Conservation (phyloP, 2,329 filamentous ascomycete species). For the Microcyclosporella mali region DNA sequence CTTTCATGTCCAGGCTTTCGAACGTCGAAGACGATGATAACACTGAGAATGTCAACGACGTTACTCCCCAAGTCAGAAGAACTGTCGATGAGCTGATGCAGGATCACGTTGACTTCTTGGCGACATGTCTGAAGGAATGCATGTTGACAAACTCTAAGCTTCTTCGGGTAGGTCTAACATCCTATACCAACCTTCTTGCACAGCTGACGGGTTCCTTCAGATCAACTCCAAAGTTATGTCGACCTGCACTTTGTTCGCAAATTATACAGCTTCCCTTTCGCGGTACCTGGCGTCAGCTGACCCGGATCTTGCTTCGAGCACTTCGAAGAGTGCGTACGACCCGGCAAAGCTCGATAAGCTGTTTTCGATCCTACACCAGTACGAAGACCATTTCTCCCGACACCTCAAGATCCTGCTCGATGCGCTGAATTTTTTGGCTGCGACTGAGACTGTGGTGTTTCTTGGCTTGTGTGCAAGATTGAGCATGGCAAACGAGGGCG, state of each 20-base stretch:
- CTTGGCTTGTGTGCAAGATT: constrained; percentile 78
- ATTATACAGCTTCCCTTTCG: constrained; percentile 79
- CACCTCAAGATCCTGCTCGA: constrained; percentile 92
- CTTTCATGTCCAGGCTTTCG: constrained; percentile 79
- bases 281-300: constrained; percentile 79
- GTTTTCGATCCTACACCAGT: constrained; percentile 81
- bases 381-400: constrained; percentile 85
- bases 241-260: constrained; percentile 89
- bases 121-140: constrained; percentile 96
- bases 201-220: constrained; percentile 41
- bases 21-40: constrained; percentile 49
- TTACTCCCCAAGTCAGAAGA: constrained; percentile 41
- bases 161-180: constrained; percentile 63
- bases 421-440: constrained; percentile 92
- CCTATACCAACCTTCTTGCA: background rate
- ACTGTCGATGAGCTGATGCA: constrained; percentile 99
- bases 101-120: constrained; percentile 95
- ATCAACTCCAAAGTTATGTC: constrained; percentile 97
- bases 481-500: constrained; percentile 72
- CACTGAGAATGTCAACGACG: constrained; percentile 35
- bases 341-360: constrained; percentile 64
- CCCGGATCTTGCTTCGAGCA: constrained; percentile 57
- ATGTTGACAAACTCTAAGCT: constrained; percentile 98
- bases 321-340: constrained; percentile 37
- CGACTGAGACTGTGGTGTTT: constrained; percentile 92